Evolutionary conservation across 176 grass and related monocot species (phyloP).

Genomic region (Cymbopogon citratus): DNA sequence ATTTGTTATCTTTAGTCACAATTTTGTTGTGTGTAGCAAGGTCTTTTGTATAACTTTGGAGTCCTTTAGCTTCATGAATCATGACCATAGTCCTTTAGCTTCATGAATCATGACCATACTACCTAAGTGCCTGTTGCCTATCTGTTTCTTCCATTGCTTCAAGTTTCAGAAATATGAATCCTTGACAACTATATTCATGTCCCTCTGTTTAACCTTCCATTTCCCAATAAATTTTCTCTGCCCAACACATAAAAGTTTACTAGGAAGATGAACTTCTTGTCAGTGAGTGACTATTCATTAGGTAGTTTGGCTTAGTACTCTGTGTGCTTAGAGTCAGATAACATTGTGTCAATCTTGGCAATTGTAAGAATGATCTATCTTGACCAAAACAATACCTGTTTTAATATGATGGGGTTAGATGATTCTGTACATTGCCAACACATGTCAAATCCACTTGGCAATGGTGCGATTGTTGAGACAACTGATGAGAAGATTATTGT

Average conservation of each 20-base stretch:
- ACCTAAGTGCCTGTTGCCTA: too few relatives aligned
- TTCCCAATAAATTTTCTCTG: background rate
- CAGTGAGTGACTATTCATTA: background rate
- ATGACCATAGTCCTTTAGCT: background rate
- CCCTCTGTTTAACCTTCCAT: background rate
- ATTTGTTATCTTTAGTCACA: background rate
- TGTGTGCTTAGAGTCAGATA: background rate
- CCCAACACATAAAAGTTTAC: too few relatives aligned
- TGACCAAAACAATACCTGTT: slow-evolving; percentile 23
- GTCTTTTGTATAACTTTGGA: background rate
- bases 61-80: background rate
- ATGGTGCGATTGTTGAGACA: slow-evolving; percentile 91
- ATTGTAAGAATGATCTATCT: background rate
- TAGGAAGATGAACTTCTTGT: too few relatives aligned
- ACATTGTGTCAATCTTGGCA: slow-evolving; percentile 1
- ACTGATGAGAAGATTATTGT: slow-evolving; percentile 75
- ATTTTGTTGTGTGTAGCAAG: background rate
- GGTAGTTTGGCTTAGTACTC: background rate
- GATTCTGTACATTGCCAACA: slow-evolving; percentile 66
- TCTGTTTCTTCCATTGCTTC: background rate
- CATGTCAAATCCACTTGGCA: slow-evolving; percentile 77
- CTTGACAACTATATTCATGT: background rate
- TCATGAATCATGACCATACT: too few relatives aligned
- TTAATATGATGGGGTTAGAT: slow-evolving; percentile 30
- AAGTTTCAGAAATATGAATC: slow-evolving; percentile 4